A percentile compares a stretch with the other conserved stretches of the same genome.
phyloP scores from a whole-genome alignment of 2,329 filamentous ascomycete species.

The Colletotrichum spinosum region DNA sequence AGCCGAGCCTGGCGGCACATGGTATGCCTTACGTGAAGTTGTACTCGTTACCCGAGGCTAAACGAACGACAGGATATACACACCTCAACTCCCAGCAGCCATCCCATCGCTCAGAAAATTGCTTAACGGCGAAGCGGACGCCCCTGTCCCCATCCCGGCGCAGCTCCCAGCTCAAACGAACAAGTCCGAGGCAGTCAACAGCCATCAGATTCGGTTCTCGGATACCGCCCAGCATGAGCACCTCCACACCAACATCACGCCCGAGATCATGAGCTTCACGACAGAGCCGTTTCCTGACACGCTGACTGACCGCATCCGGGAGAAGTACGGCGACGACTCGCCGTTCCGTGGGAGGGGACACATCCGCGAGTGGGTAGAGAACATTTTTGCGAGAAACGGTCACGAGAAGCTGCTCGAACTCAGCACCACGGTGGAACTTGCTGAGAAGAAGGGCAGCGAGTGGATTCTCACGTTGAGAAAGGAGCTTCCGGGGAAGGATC shows the following conservation, averaged over 20 bases:
- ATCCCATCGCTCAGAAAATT: conserved; percentile 48
- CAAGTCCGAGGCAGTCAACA: conserved; percentile 47
- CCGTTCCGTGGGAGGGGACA: conserved; percentile 67
- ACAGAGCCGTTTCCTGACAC: conserved; percentile 60
- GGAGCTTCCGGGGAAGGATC: conserved; percentile 49
- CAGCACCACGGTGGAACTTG: conserved; percentile 68
- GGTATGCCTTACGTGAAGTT: conserved; percentile 50
- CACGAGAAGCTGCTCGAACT: conserved; percentile 54
- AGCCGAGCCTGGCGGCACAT: conserved; percentile 65
- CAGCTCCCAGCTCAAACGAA: conserved; percentile 55
- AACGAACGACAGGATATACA: conserved; percentile 43
- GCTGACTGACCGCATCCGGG: conserved; percentile 54
- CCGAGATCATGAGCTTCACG: conserved; percentile 66
- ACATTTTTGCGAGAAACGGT: conserved; percentile 46
- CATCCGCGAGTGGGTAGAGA: conserved; percentile 65
- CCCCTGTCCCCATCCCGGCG: conserved; percentile 54
- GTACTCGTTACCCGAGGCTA: background rate
- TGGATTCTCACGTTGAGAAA: conserved; percentile 64
- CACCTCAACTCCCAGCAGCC: conserved; percentile 46
- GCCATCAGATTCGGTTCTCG: conserved; percentile 57
- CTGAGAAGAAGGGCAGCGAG: conserved; percentile 56
- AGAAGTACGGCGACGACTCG: conserved; percentile 62
- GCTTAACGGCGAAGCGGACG: conserved; percentile 57
- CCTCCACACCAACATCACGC: conserved; percentile 70
- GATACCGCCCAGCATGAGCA: conserved; percentile 67